These are phyloP conservation scores for Pseudevernia furfuracea DNA, from an alignment of 495 filamentous ascomycete species.

Conservation along the genomic window DNA sequence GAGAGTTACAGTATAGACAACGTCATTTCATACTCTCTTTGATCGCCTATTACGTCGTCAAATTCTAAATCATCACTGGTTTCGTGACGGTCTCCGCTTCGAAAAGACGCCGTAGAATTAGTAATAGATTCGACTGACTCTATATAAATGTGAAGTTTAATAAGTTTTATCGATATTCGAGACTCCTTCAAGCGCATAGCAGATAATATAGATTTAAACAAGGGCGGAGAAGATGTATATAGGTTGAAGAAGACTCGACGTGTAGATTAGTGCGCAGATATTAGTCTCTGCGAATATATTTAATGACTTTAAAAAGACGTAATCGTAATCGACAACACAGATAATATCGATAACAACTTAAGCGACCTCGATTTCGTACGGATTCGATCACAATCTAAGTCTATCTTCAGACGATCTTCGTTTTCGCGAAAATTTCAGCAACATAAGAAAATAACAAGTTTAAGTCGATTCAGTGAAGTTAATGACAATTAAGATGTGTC, in stretches of 20 bases:
- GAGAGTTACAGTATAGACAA: background rate
- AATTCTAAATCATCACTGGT: background rate
- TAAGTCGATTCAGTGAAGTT: too few species aligned
- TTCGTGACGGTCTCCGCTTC: background rate
- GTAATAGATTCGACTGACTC: background rate
- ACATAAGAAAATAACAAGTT: too few species aligned
- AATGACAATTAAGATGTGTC: too few species aligned
- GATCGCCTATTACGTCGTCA: background rate
- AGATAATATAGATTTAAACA: constrained; percentile 13
- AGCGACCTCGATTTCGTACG: too few species aligned
- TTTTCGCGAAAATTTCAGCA: too few species aligned
- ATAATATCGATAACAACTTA: too few species aligned
- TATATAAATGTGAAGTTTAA: background rate
- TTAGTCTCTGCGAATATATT: too few species aligned
- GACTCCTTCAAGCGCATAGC: constrained; percentile 9
- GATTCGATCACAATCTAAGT: too few species aligned
- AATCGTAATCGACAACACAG: too few species aligned
- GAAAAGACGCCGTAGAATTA: background rate
- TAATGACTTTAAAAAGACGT: too few species aligned
- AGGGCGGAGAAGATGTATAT: constrained; percentile 11
- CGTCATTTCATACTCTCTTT: background rate
- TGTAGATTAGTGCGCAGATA: constrained; percentile 1
- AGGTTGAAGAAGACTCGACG: constrained; percentile 4
- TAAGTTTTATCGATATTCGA: constrained; percentile 9
- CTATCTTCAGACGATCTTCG: too few species aligned